phyloP scores from a whole-genome alignment of 352 stramenopile genomes.

The Blastocystis hominis region DNA sequence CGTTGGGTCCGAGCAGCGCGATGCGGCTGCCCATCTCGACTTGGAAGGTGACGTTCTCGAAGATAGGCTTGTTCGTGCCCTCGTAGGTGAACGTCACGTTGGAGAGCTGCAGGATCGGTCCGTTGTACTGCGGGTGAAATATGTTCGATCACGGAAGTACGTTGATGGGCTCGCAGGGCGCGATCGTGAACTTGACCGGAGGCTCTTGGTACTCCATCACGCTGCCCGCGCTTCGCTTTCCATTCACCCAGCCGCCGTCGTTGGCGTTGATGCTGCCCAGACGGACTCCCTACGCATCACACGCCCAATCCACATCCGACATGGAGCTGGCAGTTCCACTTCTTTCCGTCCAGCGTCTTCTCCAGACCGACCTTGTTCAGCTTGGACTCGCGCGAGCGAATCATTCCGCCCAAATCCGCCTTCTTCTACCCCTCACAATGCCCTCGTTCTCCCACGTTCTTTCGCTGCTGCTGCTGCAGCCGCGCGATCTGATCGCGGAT shows the following conservation, averaged over 20 bases:
- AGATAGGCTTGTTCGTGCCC: slow-evolving; percentile 67
- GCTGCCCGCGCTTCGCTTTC: slow-evolving; percentile 29
- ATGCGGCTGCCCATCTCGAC: slow-evolving; percentile 87
- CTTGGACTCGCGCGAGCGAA: slow-evolving; percentile 44
- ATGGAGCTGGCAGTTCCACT: slow-evolving; percentile 43
- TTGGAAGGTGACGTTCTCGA: slow-evolving; percentile 82
- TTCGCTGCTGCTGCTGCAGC: slow-evolving; percentile 72
- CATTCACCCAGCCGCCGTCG: slow-evolving; percentile 48
- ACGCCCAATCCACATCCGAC: not conserved
- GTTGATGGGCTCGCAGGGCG: not conserved
- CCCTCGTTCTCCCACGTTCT: not conserved
- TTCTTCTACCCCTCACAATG: slow-evolving; percentile 2
- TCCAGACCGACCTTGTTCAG: slow-evolving; percentile 50
- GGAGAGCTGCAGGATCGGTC: slow-evolving; percentile 58
- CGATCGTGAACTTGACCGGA: slow-evolving; percentile 56
- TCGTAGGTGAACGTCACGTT: slow-evolving; percentile 60
- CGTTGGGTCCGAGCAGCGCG: slow-evolving; percentile 91
- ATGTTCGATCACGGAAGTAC: not conserved
- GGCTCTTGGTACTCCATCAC: slow-evolving; percentile 55
- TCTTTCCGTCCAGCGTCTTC: slow-evolving; percentile 55
- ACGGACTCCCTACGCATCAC: slow-evolving; percentile 8
- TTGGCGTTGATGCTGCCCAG: slow-evolving; percentile 45
- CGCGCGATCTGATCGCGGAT: slow-evolving; percentile 65
- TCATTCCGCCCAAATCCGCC: slow-evolving; percentile 6
- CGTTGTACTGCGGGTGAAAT: slow-evolving; percentile 43